Evolutionary conservation across 345 rosid genomes (phyloP).

Genomic region (Arabidopsis arenosa): DNA sequence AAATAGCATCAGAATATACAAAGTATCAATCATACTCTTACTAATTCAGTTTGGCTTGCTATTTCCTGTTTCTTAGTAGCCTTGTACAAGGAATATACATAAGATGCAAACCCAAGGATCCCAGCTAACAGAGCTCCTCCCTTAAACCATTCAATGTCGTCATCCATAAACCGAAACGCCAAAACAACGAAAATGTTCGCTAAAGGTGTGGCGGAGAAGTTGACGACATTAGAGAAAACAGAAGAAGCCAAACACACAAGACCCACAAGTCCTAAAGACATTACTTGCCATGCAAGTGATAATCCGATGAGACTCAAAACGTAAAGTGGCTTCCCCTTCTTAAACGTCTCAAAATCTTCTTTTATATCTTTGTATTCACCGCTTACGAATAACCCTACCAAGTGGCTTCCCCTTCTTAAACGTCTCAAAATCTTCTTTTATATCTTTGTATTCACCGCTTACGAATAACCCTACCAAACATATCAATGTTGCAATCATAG

Average conservation of each 20-base stretch:
- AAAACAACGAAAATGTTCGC: conserved; percentile 36
- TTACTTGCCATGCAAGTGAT: conserved; percentile 47
- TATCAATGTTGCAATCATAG: conserved; percentile 41
- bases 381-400: conserved; percentile 39
- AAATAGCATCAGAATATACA: not conserved
- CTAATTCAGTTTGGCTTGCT: conserved; percentile 18
- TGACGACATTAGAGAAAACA: conserved; percentile 50
- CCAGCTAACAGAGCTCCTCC: conserved; percentile 46
- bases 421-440: conserved; percentile 29
- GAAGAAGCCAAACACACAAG: conserved; percentile 47
- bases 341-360: conserved; percentile 35
- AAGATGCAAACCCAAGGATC: conserved; percentile 35
- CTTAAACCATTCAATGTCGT: conserved; percentile 36
- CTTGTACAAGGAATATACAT: conserved; percentile 31
- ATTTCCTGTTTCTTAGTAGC: conserved; percentile 24
- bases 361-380: conserved; percentile 27
- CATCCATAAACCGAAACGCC: conserved; percentile 45
- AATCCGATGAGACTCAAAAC: conserved; percentile 37
- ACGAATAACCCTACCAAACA: conserved; percentile 40
- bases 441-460: conserved; percentile 28
- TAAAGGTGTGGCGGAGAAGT: conserved; percentile 39
- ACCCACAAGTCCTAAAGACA: conserved; percentile 49
- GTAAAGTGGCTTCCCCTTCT: conserved; percentile 34
- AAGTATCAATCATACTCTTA: not conserved
- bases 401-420: conserved; percentile 39